Percentiles rank a stretch among this genome's conserved stretches.
Evolutionary conservation across 2,329 filamentous ascomycete species (phyloP).

Genomic region (Macrophomina pseudophaseolina): DNA sequence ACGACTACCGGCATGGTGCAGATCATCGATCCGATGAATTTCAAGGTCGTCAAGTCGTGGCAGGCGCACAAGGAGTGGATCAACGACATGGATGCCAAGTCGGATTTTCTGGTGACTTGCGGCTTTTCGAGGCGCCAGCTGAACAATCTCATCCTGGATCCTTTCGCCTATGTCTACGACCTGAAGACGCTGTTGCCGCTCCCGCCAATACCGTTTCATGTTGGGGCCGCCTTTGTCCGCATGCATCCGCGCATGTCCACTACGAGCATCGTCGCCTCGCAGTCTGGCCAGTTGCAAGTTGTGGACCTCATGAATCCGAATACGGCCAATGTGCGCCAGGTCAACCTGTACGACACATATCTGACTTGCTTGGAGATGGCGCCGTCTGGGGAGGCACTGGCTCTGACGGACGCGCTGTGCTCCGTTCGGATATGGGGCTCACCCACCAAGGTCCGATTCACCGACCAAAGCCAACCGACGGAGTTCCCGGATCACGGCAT

Average conservation of each 20-base stretch:
- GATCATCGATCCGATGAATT: constrained; percentile 79
- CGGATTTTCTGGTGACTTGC: constrained; percentile 94
- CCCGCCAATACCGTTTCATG: constrained; percentile 88
- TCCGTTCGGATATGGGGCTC: constrained; percentile 88
- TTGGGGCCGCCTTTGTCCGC: constrained; percentile 89
- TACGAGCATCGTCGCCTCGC: constrained; percentile 90
- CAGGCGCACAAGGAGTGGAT: constrained; percentile 87
- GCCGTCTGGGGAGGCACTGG: constrained; percentile 83
- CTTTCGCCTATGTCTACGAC: constrained; percentile 94
- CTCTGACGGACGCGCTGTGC: constrained; percentile 78
- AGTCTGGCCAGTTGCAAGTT: constrained; percentile 91
- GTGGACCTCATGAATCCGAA: constrained; percentile 95
- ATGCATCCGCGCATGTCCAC: constrained; percentile 97
- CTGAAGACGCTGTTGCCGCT: constrained; percentile 87
- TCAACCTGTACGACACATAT: constrained; percentile 73
- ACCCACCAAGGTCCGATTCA: constrained; percentile 82
- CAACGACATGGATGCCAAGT: constrained; percentile 96
- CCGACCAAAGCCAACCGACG: constrained; percentile 76
- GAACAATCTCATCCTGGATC: constrained; percentile 82
- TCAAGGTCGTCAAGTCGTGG: constrained; percentile 83
- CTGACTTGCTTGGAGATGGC: constrained; percentile 84
- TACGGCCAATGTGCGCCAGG: constrained; percentile 81
- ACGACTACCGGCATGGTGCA: constrained; percentile 83
- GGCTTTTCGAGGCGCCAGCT: constrained; percentile 86
- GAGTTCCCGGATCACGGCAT: constrained; percentile 73